Evolutionary conservation across 2,329 filamentous ascomycete genomes (phyloP), one percentile per base, ranked within the genome.

Genomic region (Rutstroemia sp.): DNA sequence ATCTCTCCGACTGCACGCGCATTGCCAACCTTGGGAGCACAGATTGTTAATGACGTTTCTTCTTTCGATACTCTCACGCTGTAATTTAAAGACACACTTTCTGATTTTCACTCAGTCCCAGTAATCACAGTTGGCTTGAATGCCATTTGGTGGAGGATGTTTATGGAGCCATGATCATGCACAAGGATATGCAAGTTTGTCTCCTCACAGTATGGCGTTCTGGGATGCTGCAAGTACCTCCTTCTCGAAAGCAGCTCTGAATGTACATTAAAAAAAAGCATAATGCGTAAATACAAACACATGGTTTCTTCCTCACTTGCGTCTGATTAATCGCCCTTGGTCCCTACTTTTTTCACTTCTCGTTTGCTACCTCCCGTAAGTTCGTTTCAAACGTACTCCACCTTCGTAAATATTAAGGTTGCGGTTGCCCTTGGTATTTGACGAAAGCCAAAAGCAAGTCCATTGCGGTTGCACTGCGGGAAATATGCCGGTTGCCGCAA

Each of bases 121-220:
- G 12, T 34, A 34, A 34, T 38, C 10, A 39, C 19, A n/a, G 19
- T 17, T 6, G 34, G 8, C 6, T 19, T 7, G 10, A 19, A 17
- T n/a, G 21, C 19, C 46, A 6, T 48, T 54, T 5, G 30, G 27
- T n/a, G 30, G 8, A 25, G 30, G 42, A 34, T 30, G 25, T 45
- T 39, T 27, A 25, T 17, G 51, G 48, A 53, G 53, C 47, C 54
- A 57, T 56, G n/a, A 27, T 19, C 21, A 12, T 48, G 54, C 57
- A 52, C 48, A 58, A 52, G 53, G 53, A 27, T 42, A 38, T 51
- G 57, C 47, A 38, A n/a, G 34, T 36, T 42, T 42, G 12, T 52
- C n/a, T 48, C 42, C 42, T 52, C 46, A 23, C 27, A 23, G 46
- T 54, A 52, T 55, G 61, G 59, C 59, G 61, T 61, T 60, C 34